Conservation (phyloP, 177 flowering plant genomes). For the Telopea speciosissima region DNA sequence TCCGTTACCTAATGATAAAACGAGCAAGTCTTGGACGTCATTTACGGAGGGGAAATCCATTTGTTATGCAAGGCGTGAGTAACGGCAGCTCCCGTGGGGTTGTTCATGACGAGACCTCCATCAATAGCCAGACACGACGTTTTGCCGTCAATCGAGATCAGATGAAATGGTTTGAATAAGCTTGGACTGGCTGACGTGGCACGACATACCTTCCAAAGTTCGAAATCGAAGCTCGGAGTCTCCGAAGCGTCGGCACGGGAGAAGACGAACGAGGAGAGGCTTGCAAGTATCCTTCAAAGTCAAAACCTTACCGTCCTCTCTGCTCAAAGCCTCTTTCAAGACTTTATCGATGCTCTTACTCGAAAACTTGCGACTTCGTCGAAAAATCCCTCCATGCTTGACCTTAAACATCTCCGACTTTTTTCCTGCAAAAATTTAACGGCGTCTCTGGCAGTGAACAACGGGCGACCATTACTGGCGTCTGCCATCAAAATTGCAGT, state of each 20-base stretch:
- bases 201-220: constrained; percentile 75
- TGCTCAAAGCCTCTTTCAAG: too few relatives aligned
- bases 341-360: constrained; percentile 39
- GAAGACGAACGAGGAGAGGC: too few relatives aligned
- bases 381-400: constrained; percentile 25
- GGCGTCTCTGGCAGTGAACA: constrained; percentile 49
- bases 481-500: constrained; percentile 57
- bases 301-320: too few relatives aligned
- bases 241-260: constrained; percentile 63
- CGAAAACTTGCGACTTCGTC: constrained; percentile 34
- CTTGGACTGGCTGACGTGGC: constrained; percentile 73
- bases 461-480: constrained; percentile 54
- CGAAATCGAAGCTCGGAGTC: constrained; percentile 64
- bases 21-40: constrained; percentile 72
- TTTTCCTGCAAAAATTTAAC: constrained; percentile 27
- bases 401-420: constrained; percentile 32
- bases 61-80: constrained; percentile 81
- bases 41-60: constrained; percentile 58
- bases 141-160: constrained; percentile 60
- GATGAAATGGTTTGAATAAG: constrained; percentile 42
- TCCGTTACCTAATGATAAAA: constrained; percentile 73
- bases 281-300: too few relatives aligned
- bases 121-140: too few relatives aligned
- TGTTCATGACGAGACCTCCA: too few relatives aligned
- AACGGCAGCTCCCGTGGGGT: too few relatives aligned